Base-by-base conservation (phyloP, 1,139 yeast species). In the Hyphopichia burtonii region DNA sequence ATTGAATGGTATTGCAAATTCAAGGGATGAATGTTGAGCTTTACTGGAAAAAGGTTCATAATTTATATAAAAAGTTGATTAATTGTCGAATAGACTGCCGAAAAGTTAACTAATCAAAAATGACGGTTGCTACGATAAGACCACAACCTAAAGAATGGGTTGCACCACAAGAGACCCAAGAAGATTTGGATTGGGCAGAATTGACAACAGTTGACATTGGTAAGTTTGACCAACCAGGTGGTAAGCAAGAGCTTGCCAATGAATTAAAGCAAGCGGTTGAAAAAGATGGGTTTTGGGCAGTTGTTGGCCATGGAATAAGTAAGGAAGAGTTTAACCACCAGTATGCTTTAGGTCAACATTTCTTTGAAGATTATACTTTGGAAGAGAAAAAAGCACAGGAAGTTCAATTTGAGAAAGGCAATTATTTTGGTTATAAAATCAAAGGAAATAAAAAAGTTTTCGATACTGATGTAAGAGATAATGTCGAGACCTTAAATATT, bases 281-380 rank as follows among this genome's bases (percentile, higher is more conserved):
- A 4, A 51, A 55, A 16, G 66, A 64, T 32, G 71, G 71, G 12
- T 65, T 65, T 44, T 65, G 65, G 65, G 63, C 65, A 1, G 58
- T 65, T 6, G 44, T 50, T 12, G 59, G 58, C 36, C 54, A 55
- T 31, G 70, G 66, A 1, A 51, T 64, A 4, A 40, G 54, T 7
- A 55, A 59, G 34, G 57, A 57, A 15, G 61, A 63, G 31, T 54
- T 65, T 32, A 44, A 59, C 31, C 54, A 59, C 35, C 56, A 55
- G 31, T 65, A 62, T 43, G 54, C 62, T 3, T 51, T 62, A 27
- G 69, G 67, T 7, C 54, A 55, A 39, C 61, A 54, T 32, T 62
- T 65, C 44, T 65, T 65, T 36, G 55, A 53, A 18, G 53, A 60
- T 36, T 59, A 59, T 36, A 41, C 56, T 5, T 43, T 52, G 12